Evolutionary conservation across 225 moss, liverwort and hornwort genomes (phyloP).

Genomic region (Climacium dendroides): DNA sequence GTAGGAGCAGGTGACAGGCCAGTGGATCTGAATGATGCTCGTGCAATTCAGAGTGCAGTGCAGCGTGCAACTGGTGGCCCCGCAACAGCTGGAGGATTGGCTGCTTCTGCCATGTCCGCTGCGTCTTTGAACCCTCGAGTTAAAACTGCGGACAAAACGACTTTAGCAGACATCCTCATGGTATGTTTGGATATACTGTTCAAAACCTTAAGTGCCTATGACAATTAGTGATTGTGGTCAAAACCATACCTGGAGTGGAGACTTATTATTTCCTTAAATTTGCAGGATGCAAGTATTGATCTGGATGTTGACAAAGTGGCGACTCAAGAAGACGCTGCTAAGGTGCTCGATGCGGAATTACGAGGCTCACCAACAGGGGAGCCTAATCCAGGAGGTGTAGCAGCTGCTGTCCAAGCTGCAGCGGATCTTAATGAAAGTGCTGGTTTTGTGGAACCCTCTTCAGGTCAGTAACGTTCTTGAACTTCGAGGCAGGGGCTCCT

Average conservation of each 20-base stretch:
- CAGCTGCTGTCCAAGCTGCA: constrained; percentile 54
- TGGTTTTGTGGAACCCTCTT: constrained; percentile 1
- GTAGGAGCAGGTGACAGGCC: constrained; percentile 60
- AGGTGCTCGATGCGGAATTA: constrained; percentile 50
- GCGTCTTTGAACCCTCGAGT: constrained; percentile 35
- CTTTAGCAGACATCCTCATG: constrained; percentile 55
- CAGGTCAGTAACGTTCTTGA: neutral
- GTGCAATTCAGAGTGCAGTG: constrained; percentile 72
- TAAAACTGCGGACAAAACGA: constrained; percentile 9
- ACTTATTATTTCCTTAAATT: neutral
- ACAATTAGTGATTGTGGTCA: neutral
- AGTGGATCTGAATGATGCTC: constrained; percentile 39
- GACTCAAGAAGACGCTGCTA: constrained; percentile 59
- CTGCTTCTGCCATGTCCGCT: constrained; percentile 65
- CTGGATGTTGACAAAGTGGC: constrained; percentile 57
- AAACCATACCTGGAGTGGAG: neutral
- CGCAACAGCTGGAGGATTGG: constrained; percentile 43
- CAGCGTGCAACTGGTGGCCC: constrained; percentile 54
- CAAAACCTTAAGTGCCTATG: neutral
- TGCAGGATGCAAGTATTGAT: constrained; percentile 59
- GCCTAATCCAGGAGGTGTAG: constrained; percentile 44
- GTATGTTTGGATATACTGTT: neutral
- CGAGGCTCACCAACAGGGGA: constrained; percentile 24
- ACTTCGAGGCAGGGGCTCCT: neutral
- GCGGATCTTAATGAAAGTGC: constrained; percentile 44